Percentiles rank a stretch among this genome's conserved stretches.
Conservation (phyloP, 345 rosid species). For the Turritis glabra region DNA sequence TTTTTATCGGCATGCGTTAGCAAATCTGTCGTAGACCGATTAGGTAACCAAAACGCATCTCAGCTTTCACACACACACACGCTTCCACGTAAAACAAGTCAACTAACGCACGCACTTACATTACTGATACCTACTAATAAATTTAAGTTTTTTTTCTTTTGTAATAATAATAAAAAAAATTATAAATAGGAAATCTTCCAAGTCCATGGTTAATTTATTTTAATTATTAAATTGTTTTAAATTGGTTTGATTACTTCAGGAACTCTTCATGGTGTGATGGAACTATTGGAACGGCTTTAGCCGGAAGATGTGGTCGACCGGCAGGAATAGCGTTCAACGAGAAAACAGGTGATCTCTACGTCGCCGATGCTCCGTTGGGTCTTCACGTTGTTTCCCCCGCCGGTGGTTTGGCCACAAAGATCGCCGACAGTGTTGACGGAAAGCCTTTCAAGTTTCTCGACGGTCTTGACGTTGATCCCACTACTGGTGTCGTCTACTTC, state of each 20-base stretch:
- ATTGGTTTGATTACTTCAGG: conserved; percentile 1
- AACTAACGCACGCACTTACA: not conserved
- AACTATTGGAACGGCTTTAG: conserved; percentile 34
- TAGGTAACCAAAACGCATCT: not conserved
- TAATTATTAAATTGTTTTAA: not conserved
- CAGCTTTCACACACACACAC: not conserved
- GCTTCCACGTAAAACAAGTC: not conserved
- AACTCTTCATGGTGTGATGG: conserved; percentile 42
- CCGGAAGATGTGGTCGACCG: conserved; percentile 46
- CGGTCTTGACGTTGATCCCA: conserved; percentile 45
- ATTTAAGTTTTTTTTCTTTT: not conserved
- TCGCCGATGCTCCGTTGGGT: conserved; percentile 53
- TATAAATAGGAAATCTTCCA: not conserved
- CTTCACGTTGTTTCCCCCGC: conserved; percentile 39
- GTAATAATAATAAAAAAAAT: not conserved
- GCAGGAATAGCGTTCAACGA: conserved; percentile 43
- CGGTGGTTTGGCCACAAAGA: conserved; percentile 45
- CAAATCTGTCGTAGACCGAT: not conserved
- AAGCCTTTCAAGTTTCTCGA: conserved; percentile 41
- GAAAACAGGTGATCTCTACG: conserved; percentile 42
- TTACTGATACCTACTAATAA: not conserved
- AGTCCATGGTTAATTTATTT: not conserved
- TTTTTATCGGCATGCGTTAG: conserved; percentile 16
- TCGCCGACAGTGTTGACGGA: conserved; percentile 41
- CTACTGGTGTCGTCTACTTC: conserved; percentile 44